These are phyloP conservation scores for Aspergillus latus DNA, from an alignment of 2,329 filamentous ascomycete genomes.

Conservation along the genomic window DNA sequence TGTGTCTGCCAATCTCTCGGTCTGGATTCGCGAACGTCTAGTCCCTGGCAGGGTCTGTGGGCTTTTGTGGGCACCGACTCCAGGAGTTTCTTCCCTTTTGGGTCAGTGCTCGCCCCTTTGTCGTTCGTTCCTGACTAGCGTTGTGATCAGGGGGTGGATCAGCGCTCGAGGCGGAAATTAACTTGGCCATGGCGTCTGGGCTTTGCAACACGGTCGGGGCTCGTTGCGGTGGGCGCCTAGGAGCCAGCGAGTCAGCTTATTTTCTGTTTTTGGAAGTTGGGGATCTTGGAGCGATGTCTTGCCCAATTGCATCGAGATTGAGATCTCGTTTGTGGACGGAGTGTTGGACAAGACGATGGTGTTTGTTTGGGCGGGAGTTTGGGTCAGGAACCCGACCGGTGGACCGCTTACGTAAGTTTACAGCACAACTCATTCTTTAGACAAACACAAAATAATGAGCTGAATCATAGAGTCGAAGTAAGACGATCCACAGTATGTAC, in stretches of 20 bases:
- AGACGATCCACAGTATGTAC: too few species aligned
- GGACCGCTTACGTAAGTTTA: background rate
- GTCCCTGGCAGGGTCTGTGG: background rate
- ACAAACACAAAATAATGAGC: too few species aligned
- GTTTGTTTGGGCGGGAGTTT: background rate
- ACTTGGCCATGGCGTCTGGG: background rate
- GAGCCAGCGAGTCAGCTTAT: background rate
- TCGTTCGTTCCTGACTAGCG: conserved; percentile 9
- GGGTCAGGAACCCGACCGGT: conserved; percentile 9
- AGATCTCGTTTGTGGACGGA: background rate
- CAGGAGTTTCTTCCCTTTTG: conserved; percentile 5
- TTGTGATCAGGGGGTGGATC: conserved; percentile 8
- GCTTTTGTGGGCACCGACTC: background rate
- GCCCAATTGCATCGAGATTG: background rate
- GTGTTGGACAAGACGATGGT: background rate
- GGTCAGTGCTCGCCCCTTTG: conserved; percentile 3
- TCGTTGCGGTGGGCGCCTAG: background rate
- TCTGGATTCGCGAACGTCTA: background rate
- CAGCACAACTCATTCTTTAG: background rate
- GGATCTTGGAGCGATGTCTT: background rate
- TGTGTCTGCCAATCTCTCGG: conserved; percentile 1
- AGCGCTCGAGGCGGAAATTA: conserved; percentile 5
- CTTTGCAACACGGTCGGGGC: background rate
- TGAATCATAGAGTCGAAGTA: too few species aligned
- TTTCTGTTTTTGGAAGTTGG: background rate